phyloP scores from a whole-genome alignment of 371 early-diverging fungal species.

The Parasitella parasitica region DNA sequence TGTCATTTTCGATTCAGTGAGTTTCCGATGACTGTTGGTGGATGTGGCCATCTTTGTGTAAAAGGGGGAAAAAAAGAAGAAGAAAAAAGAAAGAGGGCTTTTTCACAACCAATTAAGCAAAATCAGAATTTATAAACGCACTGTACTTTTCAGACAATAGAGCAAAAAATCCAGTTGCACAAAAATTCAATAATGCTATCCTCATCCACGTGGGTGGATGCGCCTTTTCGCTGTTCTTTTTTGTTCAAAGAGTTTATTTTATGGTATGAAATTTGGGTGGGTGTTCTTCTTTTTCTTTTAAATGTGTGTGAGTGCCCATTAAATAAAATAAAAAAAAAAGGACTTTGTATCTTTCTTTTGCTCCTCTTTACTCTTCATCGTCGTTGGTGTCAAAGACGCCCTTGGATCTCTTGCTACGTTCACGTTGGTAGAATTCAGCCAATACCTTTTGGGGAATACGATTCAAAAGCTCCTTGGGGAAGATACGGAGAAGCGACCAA shows the following conservation, averaged over 20 bases:
- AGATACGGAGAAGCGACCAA: conserved; percentile 98
- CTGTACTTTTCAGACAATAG: neutral
- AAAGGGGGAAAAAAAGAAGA: no score
- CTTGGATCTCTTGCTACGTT: conserved; percentile 63
- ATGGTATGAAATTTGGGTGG: conserved; percentile 1
- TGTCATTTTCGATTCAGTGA: neutral
- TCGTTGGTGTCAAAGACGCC: conserved; percentile 52
- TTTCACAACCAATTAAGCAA: neutral
- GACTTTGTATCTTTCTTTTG: neutral
- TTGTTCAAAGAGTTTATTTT: neutral
- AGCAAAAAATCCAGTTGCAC: neutral
- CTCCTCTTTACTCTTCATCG: conserved; percentile 24
- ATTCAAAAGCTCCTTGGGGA: conserved; percentile 99
- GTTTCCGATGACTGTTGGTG: neutral
- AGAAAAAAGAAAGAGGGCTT: neutral
- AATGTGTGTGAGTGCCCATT: neutral
- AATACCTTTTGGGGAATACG: conserved; percentile 98
- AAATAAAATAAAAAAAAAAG: neutral
- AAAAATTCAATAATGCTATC: neutral
- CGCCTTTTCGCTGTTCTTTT: neutral
- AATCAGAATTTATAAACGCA: neutral
- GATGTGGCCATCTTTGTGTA: neutral
- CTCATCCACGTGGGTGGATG: neutral
- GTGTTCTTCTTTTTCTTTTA: neutral
- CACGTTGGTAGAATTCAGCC: conserved; percentile 93